Base-by-base conservation (phyloP, 345 rosid species). In the Eutrema heterophyllum region DNA sequence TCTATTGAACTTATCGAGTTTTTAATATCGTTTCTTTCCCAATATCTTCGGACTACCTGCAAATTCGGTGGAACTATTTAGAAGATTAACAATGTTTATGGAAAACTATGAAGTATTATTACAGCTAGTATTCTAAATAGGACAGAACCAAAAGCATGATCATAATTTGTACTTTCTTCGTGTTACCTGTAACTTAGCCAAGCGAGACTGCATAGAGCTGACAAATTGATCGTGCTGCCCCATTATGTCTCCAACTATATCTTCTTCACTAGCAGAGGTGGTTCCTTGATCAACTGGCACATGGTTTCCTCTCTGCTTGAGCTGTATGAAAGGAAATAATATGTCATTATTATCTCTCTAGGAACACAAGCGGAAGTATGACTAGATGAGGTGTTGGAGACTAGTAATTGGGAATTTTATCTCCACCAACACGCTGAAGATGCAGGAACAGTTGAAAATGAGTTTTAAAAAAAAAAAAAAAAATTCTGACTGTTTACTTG, bases 121-220 rank as follows among this genome's bases (percentile, higher is more conserved):
- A 75, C 13, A 12, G 63, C 62, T 56, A 64, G 40, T n/a, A 70
- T 46, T 38, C 71, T 29, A 18, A 52, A 15, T 57, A 58, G 33
- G 56, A 54, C 67, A 51, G 49, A 32, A 18, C 26, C 55, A 65
- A 33, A 64, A 21, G 49, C 67, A 63, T 36, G 41, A 71, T 58
- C 57, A 65, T 60, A 59, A 59, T 50, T 62, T 73, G 35, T 68
- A 61, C 43, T 73, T 78, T 71, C 43, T 53, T 56, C n/a, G 29
- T 36, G 53, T 70, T 80, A 96, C 99, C 99, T 96, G 97, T 84
- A 96, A 81, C 82, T 89, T 96, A 16, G 90, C 85, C 53, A 92
- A 79, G 46, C 99, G 98, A 74, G 98, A 88, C 58, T 87, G 93
- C 97, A 96, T 88, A 44, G 91, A 85, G 91, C 93, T 84, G 82